These are phyloP conservation scores for Farysia itapuensis DNA, from an alignment of 1,284 basidiomycete genomes.

Conservation along the genomic window DNA sequence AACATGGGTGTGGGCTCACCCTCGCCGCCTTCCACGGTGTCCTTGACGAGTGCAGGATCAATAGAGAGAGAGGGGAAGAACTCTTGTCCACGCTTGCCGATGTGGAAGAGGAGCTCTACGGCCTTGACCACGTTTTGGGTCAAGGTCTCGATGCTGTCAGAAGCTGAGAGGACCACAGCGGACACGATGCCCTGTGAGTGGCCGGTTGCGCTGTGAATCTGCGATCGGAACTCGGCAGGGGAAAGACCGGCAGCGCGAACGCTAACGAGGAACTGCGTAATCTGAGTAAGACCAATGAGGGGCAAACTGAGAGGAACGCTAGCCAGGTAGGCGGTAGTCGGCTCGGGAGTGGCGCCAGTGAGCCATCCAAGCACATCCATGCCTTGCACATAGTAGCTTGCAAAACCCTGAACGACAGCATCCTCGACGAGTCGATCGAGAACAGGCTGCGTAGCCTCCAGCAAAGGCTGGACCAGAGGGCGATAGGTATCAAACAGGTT, in stretches of 20 bases:
- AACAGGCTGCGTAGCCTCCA: slow-evolving; percentile 67
- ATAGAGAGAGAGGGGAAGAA: slow-evolving; percentile 91
- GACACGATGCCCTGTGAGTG: slow-evolving; percentile 96
- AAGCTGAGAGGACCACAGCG: slow-evolving; percentile 81
- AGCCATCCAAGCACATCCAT: slow-evolving; percentile 85
- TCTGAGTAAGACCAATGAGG: slow-evolving; percentile 91
- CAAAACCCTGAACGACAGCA: slow-evolving; percentile 64
- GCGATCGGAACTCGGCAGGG: slow-evolving; percentile 76
- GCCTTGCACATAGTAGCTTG: slow-evolving; percentile 76
- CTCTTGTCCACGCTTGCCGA: slow-evolving; percentile 88
- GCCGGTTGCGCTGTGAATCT: slow-evolving; percentile 83
- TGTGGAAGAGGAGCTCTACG: slow-evolving; percentile 87
- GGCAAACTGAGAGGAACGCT: slow-evolving; percentile 94
- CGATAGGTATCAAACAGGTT: slow-evolving; percentile 85
- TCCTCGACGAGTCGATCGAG: slow-evolving; percentile 45
- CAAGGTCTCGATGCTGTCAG: slow-evolving; percentile 74
- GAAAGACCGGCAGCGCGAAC: slow-evolving; percentile 74
- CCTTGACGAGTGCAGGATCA: slow-evolving; percentile 82
- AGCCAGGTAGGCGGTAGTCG: slow-evolving; percentile 82
- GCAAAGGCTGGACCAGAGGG: slow-evolving; percentile 76
- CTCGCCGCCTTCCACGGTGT: slow-evolving; percentile 87
- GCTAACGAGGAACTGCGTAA: slow-evolving; percentile 84
- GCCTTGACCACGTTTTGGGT: slow-evolving; percentile 77
- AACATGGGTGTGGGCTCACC: slow-evolving; percentile 93
- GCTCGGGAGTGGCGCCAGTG: slow-evolving; percentile 70